These are phyloP conservation scores for Ustilago hordei DNA, from an alignment of 1,284 basidiomycete genomes.

Conservation along the genomic window DNA sequence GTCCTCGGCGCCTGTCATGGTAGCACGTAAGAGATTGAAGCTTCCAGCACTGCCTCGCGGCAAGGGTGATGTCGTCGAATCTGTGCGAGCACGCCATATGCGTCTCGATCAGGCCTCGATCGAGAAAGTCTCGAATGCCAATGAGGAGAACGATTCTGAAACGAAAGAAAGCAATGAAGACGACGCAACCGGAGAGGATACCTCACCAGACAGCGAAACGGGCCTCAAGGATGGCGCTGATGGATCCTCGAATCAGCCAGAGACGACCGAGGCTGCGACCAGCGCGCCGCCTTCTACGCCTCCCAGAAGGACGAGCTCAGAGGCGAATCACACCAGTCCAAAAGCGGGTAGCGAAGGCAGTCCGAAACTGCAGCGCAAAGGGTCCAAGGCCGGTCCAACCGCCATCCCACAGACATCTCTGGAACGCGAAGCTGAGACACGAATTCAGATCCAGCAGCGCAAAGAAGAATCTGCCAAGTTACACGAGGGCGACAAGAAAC, in stretches of 20 bases:
- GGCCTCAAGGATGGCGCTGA: background rate
- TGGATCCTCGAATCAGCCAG: background rate
- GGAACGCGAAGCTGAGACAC: constrained; percentile 37
- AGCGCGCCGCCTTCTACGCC: constrained; percentile 1
- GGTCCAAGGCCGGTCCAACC: constrained; percentile 28
- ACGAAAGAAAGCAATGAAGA: constrained; percentile 19
- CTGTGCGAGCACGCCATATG: constrained; percentile 63
- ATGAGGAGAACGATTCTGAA: constrained; percentile 24
- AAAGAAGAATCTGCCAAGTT: constrained; percentile 41
- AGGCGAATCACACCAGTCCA: background rate
- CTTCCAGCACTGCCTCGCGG: constrained; percentile 64
- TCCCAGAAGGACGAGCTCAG: constrained; percentile 1
- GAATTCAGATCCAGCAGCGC: constrained; percentile 40
- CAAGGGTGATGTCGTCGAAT: constrained; percentile 66
- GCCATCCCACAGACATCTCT: constrained; percentile 42
- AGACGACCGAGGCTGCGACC: background rate
- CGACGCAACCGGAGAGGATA: constrained; percentile 7
- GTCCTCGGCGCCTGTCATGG: constrained; percentile 90
- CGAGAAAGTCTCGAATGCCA: constrained; percentile 56
- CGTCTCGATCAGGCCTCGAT: constrained; percentile 66
- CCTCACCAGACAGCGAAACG: constrained; percentile 16
- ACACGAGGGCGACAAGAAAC: constrained; percentile 39
- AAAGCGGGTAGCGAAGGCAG: constrained; percentile 14
- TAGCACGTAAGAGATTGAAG: constrained; percentile 63
- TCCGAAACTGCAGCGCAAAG: constrained; percentile 38